Base-by-base conservation (phyloP, 805 yeast species). In the Brettanomyces bruxellensis region DNA sequence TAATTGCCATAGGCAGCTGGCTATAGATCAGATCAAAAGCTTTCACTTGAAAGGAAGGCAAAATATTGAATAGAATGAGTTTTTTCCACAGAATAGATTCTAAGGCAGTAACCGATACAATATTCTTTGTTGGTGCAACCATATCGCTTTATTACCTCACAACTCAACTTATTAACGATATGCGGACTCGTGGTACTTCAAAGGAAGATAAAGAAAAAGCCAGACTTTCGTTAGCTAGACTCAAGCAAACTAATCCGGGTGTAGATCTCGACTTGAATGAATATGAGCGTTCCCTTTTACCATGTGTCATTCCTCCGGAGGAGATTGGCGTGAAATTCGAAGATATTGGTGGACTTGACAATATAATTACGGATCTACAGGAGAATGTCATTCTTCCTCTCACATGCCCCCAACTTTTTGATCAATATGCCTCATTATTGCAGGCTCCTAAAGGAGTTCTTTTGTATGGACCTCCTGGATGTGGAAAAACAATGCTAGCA, bases 401-500 rank as follows among this genome's bases (percentile, higher is more conserved):
- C 47, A 83, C 86, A 14, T 69, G 79, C 55, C 96, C 96, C 0
- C 86, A 79, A 43, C 65, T 88, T 38, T 89, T 85, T 60, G 69
- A 78, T 11, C 80, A 78, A 45, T 86, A 83, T 53, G 79, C 87
- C 45, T 51, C 66, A 22, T 70, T 91, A 45, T 69, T 91, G 25
- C 87, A 85, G 58, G 91, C 96, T 1, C 99, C 99, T 2, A 89
- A 87, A 58, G 99, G 99, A 38, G 97, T 91, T 3, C 67, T 91
- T 34, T 72, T 90, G 43, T 82, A 87, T 59, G 98, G 98, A 0
- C 97, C 98, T 3, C 98, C 98, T 0, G 98, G 98, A 0, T 91
- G 97, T 64, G 98, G 98, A 46, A 91, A 91, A 66, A 91, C 98
- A 3, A 87, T 91, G 96, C 70, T 91, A 55, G 98, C 97, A 8